phyloP scores from a whole-genome alignment of 352 stramenopile species.

The Phytophthora brassicae region DNA sequence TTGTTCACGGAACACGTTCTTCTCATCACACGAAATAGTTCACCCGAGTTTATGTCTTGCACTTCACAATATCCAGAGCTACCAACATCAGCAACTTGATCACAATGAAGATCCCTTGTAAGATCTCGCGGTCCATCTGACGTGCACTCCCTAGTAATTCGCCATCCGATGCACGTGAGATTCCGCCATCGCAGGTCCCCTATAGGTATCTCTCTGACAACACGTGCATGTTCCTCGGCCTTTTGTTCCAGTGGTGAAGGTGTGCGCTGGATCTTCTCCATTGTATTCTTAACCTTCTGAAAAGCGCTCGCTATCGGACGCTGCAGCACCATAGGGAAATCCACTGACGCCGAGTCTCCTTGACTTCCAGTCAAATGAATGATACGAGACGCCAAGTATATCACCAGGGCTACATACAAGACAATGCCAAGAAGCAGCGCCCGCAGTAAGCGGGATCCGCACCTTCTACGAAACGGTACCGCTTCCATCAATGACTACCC shows the following conservation, averaged over 20 bases:
- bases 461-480: not conserved
- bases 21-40: conserved; percentile 27
- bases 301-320: conserved; percentile 15
- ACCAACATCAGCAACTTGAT: conserved; percentile 24
- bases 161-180: conserved; percentile 50
- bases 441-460: conserved; percentile 7
- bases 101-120: conserved; percentile 36
- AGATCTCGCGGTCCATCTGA: conserved; percentile 34
- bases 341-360: conserved; percentile 2
- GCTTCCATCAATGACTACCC: not conserved
- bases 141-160: conserved; percentile 42
- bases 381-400: conserved; percentile 15
- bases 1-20: conserved; percentile 29
- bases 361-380: conserved; percentile 15
- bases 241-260: conserved; percentile 15
- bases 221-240: conserved; percentile 10
- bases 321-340: conserved; percentile 8
- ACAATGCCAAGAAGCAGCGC: conserved; percentile 17
- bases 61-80: conserved; percentile 50
- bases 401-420: conserved; percentile 15
- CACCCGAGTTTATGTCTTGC: conserved; percentile 13
- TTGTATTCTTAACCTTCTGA: conserved; percentile 13
- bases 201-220: conserved; percentile 15
- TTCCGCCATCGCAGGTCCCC: conserved; percentile 15
- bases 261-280: conserved; percentile 21